Percentiles rank a stretch among this genome's conserved stretches.
phyloP scores from a whole-genome alignment of 306 rosid species.

The Senna siamea region DNA sequence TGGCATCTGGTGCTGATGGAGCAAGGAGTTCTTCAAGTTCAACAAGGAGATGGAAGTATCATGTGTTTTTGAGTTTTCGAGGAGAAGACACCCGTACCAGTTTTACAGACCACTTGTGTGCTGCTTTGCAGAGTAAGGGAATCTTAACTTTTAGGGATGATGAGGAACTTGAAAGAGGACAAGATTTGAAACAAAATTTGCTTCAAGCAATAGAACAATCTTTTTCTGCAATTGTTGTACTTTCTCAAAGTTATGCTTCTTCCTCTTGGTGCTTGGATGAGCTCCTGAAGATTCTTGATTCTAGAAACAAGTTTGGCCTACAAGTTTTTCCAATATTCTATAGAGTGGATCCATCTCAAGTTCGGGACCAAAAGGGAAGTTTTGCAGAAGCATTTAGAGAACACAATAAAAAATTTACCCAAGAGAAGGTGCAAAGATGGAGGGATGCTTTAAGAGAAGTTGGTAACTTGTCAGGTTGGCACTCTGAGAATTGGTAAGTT shows the following conservation, averaged over 20 bases:
- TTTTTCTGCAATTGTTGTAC: neutral
- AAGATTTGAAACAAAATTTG: neutral
- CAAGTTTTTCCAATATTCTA: constrained; percentile 41
- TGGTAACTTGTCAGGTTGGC: constrained; percentile 46
- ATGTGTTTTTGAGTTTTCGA: neutral
- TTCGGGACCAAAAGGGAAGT: constrained; percentile 38
- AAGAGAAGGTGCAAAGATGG: constrained; percentile 40
- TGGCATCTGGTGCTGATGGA: no score
- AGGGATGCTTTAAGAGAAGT: constrained; percentile 39
- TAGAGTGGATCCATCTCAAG: constrained; percentile 48
- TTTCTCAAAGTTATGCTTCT: constrained; percentile 26
- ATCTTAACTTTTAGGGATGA: neutral
- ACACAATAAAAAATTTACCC: neutral
- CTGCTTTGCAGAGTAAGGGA: neutral
- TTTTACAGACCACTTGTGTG: neutral
- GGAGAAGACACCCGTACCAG: neutral
- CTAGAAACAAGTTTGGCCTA: constrained; percentile 19
- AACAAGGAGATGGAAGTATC: neutral
- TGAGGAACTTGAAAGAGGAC: neutral
- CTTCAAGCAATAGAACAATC: neutral
- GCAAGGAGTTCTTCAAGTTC: neutral
- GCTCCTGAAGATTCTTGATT: constrained; percentile 43
- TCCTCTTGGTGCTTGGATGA: constrained; percentile 48
- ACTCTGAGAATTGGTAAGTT: constrained; percentile 40
- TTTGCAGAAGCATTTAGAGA: constrained; percentile 32